These are phyloP conservation scores for Debaryomycetaceae sp. DNA, from an alignment of 1,139 yeast species.

Conservation along the genomic window DNA sequence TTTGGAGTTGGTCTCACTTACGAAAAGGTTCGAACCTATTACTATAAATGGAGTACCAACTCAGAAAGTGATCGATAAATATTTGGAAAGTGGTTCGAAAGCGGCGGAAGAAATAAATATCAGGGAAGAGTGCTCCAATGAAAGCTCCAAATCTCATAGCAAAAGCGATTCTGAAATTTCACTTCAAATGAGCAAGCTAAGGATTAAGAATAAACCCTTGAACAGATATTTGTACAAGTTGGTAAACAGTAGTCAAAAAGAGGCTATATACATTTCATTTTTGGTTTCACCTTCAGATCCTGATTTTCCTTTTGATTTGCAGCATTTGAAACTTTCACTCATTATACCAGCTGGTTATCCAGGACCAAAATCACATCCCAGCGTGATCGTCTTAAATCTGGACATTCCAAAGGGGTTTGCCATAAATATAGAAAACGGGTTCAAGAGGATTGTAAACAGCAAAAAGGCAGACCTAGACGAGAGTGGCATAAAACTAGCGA, in stretches of 20 bases:
- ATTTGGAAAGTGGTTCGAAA: background rate
- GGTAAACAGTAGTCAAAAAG: conserved; percentile 23
- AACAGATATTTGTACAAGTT: conserved; percentile 23
- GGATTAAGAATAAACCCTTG: conserved; percentile 13
- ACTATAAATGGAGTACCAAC: conserved; percentile 33
- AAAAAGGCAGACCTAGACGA: conserved; percentile 18
- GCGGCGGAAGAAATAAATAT: conserved; percentile 1
- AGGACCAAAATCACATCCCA: conserved; percentile 30
- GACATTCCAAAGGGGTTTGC: conserved; percentile 75
- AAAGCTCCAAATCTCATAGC: background rate
- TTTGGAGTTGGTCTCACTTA: conserved; percentile 19
- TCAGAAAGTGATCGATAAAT: background rate
- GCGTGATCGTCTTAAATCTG: conserved; percentile 53
- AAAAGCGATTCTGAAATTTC: conserved; percentile 6
- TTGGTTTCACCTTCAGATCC: conserved; percentile 62
- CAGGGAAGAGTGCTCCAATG: background rate
- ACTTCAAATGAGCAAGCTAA: conserved; percentile 10
- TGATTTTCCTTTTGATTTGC: conserved; percentile 67
- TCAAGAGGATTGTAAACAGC: conserved; percentile 44
- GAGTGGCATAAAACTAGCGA: conserved; percentile 35
- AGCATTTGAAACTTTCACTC: conserved; percentile 47
- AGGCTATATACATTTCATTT: conserved; percentile 36
- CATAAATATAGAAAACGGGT: conserved; percentile 64
- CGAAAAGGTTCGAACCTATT: conserved; percentile 25
- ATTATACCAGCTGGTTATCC: conserved; percentile 60